Evolutionary conservation across 306 rosid genomes (phyloP).

Genomic region (Castanea crenata): DNA sequence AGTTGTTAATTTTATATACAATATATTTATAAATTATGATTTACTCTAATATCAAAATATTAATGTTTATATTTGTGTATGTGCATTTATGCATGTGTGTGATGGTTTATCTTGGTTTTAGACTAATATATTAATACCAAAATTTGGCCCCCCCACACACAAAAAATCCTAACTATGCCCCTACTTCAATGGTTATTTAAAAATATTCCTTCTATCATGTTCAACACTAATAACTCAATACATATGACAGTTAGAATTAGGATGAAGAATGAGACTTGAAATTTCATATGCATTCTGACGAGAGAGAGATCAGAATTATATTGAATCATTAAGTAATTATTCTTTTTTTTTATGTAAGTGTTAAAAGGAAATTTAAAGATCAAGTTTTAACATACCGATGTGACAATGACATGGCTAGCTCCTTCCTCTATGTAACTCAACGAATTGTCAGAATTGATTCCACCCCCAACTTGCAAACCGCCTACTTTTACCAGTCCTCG

Average conservation of each 20-base stretch:
- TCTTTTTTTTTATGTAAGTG: slow-evolving; percentile 10
- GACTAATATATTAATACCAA: too few species aligned
- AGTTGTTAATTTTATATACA: too few species aligned
- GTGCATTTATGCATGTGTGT: too few species aligned
- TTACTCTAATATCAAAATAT: too few species aligned
- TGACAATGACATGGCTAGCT: slow-evolving; percentile 96
- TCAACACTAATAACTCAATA: background rate
- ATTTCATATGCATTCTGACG: background rate
- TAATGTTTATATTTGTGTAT: too few species aligned
- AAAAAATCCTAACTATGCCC: too few species aligned
- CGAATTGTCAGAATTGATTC: slow-evolving; percentile 87
- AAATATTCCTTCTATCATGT: background rate
- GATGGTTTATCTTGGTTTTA: too few species aligned
- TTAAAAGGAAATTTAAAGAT: background rate
- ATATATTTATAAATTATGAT: too few species aligned
- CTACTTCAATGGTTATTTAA: background rate
- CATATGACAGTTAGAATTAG: background rate
- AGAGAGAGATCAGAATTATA: background rate
- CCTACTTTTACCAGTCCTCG: slow-evolving; percentile 62
- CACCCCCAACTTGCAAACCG: slow-evolving; percentile 94
- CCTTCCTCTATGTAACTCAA: slow-evolving; percentile 73
- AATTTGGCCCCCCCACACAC: too few species aligned
- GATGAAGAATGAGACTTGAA: background rate
- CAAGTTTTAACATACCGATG: slow-evolving; percentile 57
- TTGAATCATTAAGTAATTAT: background rate